Base-by-base conservation (phyloP, 441 rosid genomes). In the Aleurites moluccanus region DNA sequence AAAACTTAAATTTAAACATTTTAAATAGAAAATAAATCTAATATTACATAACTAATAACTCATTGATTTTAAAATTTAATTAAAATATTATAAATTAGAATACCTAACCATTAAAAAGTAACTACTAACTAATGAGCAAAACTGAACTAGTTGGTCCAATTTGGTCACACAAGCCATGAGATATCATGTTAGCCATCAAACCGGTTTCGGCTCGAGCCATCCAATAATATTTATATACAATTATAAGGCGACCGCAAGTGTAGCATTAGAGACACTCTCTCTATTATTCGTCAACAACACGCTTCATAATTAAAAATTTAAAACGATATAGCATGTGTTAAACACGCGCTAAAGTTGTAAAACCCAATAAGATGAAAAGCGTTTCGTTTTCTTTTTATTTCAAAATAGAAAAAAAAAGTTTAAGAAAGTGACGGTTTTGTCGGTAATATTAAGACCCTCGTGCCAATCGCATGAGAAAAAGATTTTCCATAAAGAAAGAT, bases 381-480 rank as follows among this genome's bases (percentile, higher is more conserved):
- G 8, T 7, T 21, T 75, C 33, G 40, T 53, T 49, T 40, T n/a
- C 14, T 28, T 28, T 11, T 28, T 28, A 13, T 23, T 9, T 16
- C 1, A 27, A 42, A 56, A 30, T 5, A 25, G 25, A 65, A 60
- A 30, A 49, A 49, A 71, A 82, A 82, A 86, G 85, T 79, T 59
- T 0, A 9, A 59, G 87, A 82, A 75, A 81, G 84, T 71, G 86
- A 82, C 80, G 64, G 76, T 64, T 72, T 81, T 64, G 77, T 75
- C 75, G 38, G 67, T 11, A 61, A 74, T 7, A 16, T 38, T 38
- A 20, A 20, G n/a, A 18, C 73, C 66, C 77, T 78, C 76, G 69
- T 73, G 84, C 78, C 55, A 49, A 56, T 69, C 74, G 83, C 73
- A 69, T 57, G 82, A 78, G 78, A 56, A 61, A 61, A 67, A 65